Base-by-base conservation (phyloP, 2,329 filamentous ascomycete species). In the Nigrospora oryzae region DNA sequence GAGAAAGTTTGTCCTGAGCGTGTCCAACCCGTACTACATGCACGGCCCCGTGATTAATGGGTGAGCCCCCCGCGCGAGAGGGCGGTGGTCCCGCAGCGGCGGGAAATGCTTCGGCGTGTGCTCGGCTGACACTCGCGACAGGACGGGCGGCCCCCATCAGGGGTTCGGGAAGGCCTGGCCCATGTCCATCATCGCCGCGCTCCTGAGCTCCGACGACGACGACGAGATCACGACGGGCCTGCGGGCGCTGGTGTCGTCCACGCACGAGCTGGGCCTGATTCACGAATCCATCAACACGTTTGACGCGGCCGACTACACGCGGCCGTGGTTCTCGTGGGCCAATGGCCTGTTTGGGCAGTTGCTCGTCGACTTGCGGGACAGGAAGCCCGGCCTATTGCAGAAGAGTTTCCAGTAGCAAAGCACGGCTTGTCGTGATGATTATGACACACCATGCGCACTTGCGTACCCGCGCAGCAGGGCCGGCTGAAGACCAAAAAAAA, bases 321-420 rank as follows among this genome's bases (percentile, higher is more conserved):
- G 69, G 38, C 65, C 66, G 41, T 73, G 70, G 69, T 93, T 94
- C 58, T 84, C 86, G 2, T 93, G 88, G 88, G 87, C 86, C n/a
- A 93, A 93, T 58, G 87, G 84, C 0, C 77, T 94, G 16, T 91
- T 90, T 61, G 85, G 86, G n/a, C 83, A 91, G 66, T 85, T 86
- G 48, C 78, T 94, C 28, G 64, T 93, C 44, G 84, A 90, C 64
- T 59, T 93, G 45, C 79, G 81, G n/a, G 70, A 74, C 49, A 71
- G 86, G 60, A 86, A 84, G 59, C 86, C 85, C 6, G 67, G 81
- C 5, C 50, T 70, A 4, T 48, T 70, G 17, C 52, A 58, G 40
- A 50, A 57, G 45, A 66, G 61, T 36, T 70, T 65, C 45, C 67
- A 70, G 48, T 14, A 16, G 10, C 7, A 14, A 14, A 35, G 13